Evolutionary conservation across 768 basidiomycete genomes (phyloP).

Genomic region (Lactifluus rugatus): DNA sequence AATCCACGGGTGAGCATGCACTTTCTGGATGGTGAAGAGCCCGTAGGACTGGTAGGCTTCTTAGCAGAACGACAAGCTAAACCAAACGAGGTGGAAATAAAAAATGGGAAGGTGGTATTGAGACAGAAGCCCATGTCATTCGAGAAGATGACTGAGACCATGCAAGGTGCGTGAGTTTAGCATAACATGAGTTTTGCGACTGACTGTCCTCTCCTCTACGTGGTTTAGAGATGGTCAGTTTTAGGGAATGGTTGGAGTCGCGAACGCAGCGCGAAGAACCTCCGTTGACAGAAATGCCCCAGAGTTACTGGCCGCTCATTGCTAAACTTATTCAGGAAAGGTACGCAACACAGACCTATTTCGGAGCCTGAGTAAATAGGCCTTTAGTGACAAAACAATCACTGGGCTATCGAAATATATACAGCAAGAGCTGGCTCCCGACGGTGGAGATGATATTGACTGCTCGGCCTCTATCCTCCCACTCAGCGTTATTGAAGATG

Average conservation of each 20-base stretch:
- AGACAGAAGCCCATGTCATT: constrained; percentile 67
- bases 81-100: constrained; percentile 47
- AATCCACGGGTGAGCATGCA: constrained; percentile 2
- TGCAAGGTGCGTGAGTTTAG: constrained; percentile 50
- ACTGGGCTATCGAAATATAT: constrained; percentile 57
- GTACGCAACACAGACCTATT: constrained; percentile 30
- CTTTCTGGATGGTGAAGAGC: neutral
- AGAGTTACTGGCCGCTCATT: constrained; percentile 62
- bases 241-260: constrained; percentile 60
- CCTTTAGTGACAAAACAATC: constrained; percentile 60
- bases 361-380: neutral
- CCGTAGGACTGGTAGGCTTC: constrained; percentile 20
- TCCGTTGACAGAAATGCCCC: constrained; percentile 51
- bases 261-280: constrained; percentile 37
- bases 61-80: constrained; percentile 33
- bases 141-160: constrained; percentile 72
- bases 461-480: constrained; percentile 32
- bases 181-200: neutral
- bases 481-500: constrained; percentile 44
- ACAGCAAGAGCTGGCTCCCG: constrained; percentile 56
- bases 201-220: neutral
- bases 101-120: constrained; percentile 66
- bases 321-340: constrained; percentile 83
- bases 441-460: constrained; percentile 46
- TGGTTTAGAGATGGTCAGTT: constrained; percentile 58